Conservation (phyloP, 2,329 filamentous ascomycete species). For the Leptosphaerulina australis region DNA sequence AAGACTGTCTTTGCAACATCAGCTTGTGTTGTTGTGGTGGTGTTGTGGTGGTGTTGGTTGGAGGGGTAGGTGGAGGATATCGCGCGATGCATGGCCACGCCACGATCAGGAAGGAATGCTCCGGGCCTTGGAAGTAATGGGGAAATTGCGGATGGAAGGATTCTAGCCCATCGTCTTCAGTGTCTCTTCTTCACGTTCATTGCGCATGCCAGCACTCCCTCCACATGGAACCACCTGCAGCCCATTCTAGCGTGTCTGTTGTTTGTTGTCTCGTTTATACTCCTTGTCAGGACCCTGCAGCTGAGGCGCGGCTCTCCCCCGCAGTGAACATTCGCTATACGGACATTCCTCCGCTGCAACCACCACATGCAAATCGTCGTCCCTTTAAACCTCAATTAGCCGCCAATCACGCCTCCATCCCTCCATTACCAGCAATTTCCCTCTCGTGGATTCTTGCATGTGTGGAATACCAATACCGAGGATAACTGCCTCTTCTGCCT, state of each 20-base stretch:
- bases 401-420: conserved; percentile 29
- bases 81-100: conserved; percentile 7
- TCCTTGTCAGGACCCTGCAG: conserved; percentile 31
- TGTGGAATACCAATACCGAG: conserved; percentile 8
- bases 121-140: conserved; percentile 7
- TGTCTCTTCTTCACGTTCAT: conserved; percentile 1
- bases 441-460: conserved; percentile 10
- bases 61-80: conserved; percentile 9
- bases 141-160: neutral
- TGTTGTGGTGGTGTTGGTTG: neutral
- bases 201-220: conserved; percentile 8
- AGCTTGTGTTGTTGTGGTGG: neutral
- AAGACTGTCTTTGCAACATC: neutral
- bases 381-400: conserved; percentile 17
- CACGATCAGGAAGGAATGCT: conserved; percentile 12
- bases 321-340: conserved; percentile 22
- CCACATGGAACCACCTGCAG: conserved; percentile 11
- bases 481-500: conserved; percentile 12
- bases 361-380: conserved; percentile 11
- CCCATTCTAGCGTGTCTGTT: conserved; percentile 13
- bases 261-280: conserved; percentile 15
- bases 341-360: conserved; percentile 24
- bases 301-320: conserved; percentile 22
- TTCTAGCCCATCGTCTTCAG: conserved; percentile 7
- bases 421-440: conserved; percentile 1